Evolutionary conservation across 148 eudicot genomes (phyloP).

Genomic region (Vaccinium myrtillus): DNA sequence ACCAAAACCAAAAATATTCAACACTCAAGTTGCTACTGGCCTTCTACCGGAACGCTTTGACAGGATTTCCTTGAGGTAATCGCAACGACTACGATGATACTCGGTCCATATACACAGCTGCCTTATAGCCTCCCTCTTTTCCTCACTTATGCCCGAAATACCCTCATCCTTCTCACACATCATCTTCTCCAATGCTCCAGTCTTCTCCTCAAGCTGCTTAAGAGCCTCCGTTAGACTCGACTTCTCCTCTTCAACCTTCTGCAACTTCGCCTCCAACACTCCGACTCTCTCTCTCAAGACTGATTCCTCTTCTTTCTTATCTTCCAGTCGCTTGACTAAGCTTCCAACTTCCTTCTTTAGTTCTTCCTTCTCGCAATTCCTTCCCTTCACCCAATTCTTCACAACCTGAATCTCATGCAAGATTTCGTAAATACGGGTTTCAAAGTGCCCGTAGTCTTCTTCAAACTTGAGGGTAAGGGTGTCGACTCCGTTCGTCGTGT

Average conservation of each 20-base stretch:
- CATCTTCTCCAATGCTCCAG: constrained; percentile 34
- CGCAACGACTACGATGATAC: constrained; percentile 47
- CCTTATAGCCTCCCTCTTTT: constrained; percentile 78
- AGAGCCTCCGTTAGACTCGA: constrained; percentile 27
- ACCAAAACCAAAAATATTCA: neutral
- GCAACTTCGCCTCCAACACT: constrained; percentile 36
- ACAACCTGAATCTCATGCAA: constrained; percentile 58
- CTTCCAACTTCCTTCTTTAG: constrained; percentile 37
- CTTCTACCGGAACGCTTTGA: constrained; percentile 39
- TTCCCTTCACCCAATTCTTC: constrained; percentile 41
- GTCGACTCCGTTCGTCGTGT: constrained; percentile 48
- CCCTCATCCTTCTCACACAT: constrained; percentile 37
- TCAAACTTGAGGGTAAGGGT: constrained; percentile 53
- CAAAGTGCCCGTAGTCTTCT: constrained; percentile 59
- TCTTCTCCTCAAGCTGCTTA: constrained; percentile 42
- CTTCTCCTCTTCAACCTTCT: constrained; percentile 39
- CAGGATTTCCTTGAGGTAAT: constrained; percentile 47
- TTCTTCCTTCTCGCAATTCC: constrained; percentile 42
- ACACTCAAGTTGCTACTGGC: constrained; percentile 30
- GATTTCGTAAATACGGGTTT: constrained; percentile 39
- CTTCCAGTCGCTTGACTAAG: constrained; percentile 36
- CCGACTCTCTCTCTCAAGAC: constrained; percentile 33
- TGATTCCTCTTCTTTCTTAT: constrained; percentile 32
- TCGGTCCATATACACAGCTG: constrained; percentile 73
- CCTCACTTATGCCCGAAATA: constrained; percentile 46